Conservation (phyloP, 2,329 filamentous ascomycete species). For the Microdochium nivale region DNA sequence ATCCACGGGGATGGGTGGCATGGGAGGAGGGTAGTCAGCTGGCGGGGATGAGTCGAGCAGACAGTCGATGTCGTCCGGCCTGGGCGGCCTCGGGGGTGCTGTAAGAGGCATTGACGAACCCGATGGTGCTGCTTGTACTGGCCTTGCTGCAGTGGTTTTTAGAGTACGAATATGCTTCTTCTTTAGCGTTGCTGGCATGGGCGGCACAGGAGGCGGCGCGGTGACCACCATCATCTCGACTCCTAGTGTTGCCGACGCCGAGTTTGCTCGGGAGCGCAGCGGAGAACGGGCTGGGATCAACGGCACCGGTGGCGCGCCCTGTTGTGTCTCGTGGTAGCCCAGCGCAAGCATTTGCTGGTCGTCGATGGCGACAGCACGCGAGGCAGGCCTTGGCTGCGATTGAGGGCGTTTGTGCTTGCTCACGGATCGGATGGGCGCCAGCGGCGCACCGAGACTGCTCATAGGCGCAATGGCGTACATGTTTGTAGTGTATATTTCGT, state of each 20-base stretch:
- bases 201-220: background rate
- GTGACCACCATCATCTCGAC: background rate
- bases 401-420: background rate
- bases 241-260: background rate
- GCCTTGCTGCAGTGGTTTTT: background rate
- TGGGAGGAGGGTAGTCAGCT: background rate
- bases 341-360: background rate
- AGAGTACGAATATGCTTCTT: background rate
- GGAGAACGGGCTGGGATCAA: background rate
- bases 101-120: background rate
- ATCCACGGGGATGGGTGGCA: background rate
- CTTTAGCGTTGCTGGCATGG: background rate
- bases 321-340: background rate
- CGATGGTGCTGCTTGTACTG: background rate
- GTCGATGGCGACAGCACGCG: background rate
- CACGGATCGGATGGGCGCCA: background rate
- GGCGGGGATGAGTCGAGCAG: background rate
- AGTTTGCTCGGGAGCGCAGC: background rate
- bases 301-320: background rate
- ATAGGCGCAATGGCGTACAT: background rate
- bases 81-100: background rate
- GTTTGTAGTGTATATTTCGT: background rate
- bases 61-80: background rate
- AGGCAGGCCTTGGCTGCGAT: background rate
- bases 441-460: background rate